A percentile compares a stretch with the other conserved stretches of the same genome.
These are phyloP conservation scores for Mycena sanguinolenta DNA, from an alignment of 768 basidiomycete genomes.

Conservation along the genomic window DNA sequence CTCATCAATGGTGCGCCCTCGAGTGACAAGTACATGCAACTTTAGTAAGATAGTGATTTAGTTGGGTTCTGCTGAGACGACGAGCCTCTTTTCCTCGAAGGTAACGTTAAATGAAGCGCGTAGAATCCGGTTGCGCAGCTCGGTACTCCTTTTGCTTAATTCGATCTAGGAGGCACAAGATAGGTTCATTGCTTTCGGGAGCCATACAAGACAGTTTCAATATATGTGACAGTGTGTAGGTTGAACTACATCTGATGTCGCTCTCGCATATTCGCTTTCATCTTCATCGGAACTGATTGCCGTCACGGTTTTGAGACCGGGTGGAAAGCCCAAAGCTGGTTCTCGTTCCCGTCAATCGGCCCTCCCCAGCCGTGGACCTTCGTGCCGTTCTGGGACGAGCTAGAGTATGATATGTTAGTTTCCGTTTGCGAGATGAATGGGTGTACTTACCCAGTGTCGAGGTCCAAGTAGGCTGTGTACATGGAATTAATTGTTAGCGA, in stretches of 20 bases:
- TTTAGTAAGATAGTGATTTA: too few species aligned
- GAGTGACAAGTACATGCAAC: too few species aligned
- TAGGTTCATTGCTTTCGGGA: constrained; percentile 15
- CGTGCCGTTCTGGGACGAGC: constrained; percentile 18
- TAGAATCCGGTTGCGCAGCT: constrained; percentile 5
- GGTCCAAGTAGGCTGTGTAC: constrained; percentile 24
- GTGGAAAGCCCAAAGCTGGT: constrained; percentile 28
- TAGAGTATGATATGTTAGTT: constrained; percentile 19
- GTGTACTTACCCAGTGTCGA: constrained; percentile 14
- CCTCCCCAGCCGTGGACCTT: constrained; percentile 29
- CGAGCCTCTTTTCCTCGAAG: constrained; percentile 2
- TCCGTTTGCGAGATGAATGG: constrained; percentile 1
- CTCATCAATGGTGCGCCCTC: too few species aligned
- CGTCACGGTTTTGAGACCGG: constrained; percentile 8
- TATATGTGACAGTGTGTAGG: constrained; percentile 10
- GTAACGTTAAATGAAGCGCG: constrained; percentile 1
- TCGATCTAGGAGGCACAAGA: constrained; percentile 9
- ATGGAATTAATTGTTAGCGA: constrained; percentile 17
- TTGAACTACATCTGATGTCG: too few species aligned
- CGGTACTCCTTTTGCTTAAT: constrained; percentile 15
- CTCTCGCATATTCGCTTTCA: too few species aligned
- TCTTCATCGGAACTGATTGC: too few species aligned
- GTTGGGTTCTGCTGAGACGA: not conserved
- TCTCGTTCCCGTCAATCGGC: constrained; percentile 26
- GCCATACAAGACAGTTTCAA: constrained; percentile 17